Evolutionary conservation across 129 eudicot genomes (phyloP).

Genomic region (Chrysanthemum makinoi): DNA sequence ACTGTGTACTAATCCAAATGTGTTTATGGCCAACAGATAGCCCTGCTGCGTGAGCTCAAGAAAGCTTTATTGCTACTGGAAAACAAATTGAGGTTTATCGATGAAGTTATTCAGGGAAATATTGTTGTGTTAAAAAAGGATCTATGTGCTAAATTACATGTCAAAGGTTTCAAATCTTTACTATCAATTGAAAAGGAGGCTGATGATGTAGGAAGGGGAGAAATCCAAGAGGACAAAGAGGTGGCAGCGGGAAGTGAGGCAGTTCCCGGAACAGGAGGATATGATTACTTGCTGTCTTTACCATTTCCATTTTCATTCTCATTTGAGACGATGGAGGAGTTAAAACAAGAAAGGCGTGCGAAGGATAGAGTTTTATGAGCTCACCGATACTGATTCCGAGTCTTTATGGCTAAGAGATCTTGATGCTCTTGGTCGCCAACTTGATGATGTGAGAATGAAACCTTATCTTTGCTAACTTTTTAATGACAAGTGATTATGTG

Average conservation of each 20-base stretch:
- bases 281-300: slow-evolving; percentile 62
- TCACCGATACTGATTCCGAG: slow-evolving; percentile 38
- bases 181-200: slow-evolving; percentile 15
- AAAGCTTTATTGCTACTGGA: slow-evolving; percentile 43
- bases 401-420: slow-evolving; percentile 65
- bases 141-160: not conserved
- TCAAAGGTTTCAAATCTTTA: too few species aligned
- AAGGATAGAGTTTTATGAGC: slow-evolving; percentile 43
- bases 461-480: too few species aligned
- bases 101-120: too few species aligned
- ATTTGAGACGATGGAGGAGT: slow-evolving; percentile 49
- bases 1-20: too few species aligned
- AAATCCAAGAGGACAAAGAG: slow-evolving; percentile 11
- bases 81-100: slow-evolving; percentile 57
- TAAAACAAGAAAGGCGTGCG: slow-evolving; percentile 41
- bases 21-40: not conserved
- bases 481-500: too few species aligned
- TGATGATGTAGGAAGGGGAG: slow-evolving; percentile 2
- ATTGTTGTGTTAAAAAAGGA: too few species aligned
- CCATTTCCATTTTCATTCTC: slow-evolving; percentile 50
- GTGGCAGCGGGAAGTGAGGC: not conserved
- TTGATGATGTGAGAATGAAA: too few species aligned
- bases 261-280: slow-evolving; percentile 34
- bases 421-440: slow-evolving; percentile 40
- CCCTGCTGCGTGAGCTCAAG: not conserved